These are phyloP conservation scores for Aspergillus transmontanensis DNA, from an alignment of 2,329 filamentous ascomycete genomes.

Conservation along the genomic window DNA sequence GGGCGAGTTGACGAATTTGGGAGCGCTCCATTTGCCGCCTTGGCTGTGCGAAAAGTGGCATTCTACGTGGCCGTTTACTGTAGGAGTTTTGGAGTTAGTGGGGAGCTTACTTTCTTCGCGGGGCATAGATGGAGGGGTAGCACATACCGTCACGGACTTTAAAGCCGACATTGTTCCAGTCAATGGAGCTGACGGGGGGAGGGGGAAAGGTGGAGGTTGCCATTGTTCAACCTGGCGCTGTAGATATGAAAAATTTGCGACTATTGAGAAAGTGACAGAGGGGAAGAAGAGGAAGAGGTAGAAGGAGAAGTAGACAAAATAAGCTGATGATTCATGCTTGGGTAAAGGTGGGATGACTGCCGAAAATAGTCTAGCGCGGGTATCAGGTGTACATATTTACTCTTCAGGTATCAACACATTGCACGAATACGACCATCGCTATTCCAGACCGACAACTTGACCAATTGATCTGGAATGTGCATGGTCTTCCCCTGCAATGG, in stretches of 20 bases:
- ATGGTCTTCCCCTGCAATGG: neutral
- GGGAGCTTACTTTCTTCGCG: neutral
- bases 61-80: constrained; percentile 91
- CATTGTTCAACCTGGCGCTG: neutral
- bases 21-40: constrained; percentile 72
- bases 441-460: neutral
- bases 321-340: neutral
- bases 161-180: constrained; percentile 95
- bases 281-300: neutral
- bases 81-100: neutral
- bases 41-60: constrained; percentile 76
- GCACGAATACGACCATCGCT: neutral
- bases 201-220: constrained; percentile 29
- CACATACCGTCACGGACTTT: constrained; percentile 78
- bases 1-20: constrained; percentile 78
- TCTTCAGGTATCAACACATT: neutral
- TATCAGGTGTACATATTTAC: neutral
- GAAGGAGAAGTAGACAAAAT: neutral
- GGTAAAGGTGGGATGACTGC: neutral
- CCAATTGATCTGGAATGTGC: neutral
- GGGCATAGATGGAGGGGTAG: neutral
- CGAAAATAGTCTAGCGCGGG: neutral
- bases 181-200: constrained; percentile 44
- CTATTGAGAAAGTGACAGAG: neutral
- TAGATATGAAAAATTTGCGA: neutral